phyloP scores from a whole-genome alignment of 257 asterid species.

The Cinchona pubescens region DNA sequence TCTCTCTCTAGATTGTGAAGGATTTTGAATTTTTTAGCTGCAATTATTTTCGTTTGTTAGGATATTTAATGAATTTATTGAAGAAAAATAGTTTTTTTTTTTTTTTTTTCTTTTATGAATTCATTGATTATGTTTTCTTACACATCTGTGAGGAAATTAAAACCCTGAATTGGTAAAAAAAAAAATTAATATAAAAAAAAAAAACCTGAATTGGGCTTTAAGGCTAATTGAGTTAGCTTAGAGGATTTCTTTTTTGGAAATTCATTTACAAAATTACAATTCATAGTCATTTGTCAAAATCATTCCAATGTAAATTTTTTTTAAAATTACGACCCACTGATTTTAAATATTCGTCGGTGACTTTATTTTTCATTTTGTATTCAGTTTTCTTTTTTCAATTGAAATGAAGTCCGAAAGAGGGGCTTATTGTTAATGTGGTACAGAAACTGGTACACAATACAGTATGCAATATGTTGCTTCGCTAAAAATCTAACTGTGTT shows the following conservation, averaged over 20 bases:
- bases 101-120: neutral
- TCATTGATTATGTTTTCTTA: neutral
- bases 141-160: neutral
- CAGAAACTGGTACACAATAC: too few species aligned
- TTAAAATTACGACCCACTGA: too few species aligned
- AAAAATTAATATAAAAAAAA: too few species aligned
- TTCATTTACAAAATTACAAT: neutral
- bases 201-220: neutral
- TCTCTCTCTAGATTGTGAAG: slow-evolving; percentile 5
- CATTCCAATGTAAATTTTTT: too few species aligned
- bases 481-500: too few species aligned
- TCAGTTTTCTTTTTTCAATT: neutral
- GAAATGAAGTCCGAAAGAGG: neutral
- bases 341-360: too few species aligned
- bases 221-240: neutral
- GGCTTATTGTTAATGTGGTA: too few species aligned
- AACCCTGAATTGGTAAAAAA: neutral
- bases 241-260: too few species aligned
- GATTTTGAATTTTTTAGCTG: neutral
- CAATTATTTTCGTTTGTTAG: neutral
- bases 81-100: neutral
- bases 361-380: neutral
- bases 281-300: too few species aligned
- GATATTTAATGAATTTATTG: neutral
- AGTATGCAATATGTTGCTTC: too few species aligned